Conservation (phyloP, 1,139 yeast genomes). For the Entelexis sorbosivorans region DNA sequence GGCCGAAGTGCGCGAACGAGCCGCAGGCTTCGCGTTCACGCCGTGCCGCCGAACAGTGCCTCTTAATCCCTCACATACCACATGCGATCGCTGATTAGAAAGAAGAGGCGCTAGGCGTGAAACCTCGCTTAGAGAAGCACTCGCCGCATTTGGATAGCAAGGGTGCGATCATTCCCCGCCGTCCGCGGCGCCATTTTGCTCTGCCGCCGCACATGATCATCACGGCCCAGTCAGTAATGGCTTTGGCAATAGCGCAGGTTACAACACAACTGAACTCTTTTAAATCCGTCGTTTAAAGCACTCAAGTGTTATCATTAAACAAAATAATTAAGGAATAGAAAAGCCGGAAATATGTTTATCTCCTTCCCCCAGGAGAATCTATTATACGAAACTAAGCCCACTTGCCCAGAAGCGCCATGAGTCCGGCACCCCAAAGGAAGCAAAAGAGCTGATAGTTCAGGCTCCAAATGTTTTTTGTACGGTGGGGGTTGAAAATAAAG, state of each 20-base stretch:
- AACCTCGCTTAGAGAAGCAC: neutral
- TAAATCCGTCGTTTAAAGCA: neutral
- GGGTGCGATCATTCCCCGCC: neutral
- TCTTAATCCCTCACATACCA: neutral
- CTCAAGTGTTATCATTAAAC: no score
- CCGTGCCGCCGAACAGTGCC: neutral
- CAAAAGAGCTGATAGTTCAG: constrained; percentile 33
- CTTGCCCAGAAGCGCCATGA: constrained; percentile 76
- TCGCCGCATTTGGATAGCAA: neutral
- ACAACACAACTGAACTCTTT: no score
- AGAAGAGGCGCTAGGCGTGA: neutral
- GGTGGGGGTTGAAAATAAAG: constrained; percentile 44
- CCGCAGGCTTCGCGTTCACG: neutral
- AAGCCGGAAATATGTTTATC: no score
- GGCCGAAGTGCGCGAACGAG: neutral
- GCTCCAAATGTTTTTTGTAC: constrained; percentile 23
- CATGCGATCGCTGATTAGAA: neutral
- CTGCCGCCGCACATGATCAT: no score
- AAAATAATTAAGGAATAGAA: no score
- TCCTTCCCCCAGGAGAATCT: no score
- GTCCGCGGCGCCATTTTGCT: neutral
- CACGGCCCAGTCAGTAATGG: no score
- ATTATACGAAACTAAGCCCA: constrained; percentile 44
- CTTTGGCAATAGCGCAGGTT: no score
- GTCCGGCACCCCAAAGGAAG: constrained; percentile 55